A percentile compares a stretch with the other conserved stretches of the same genome.
phyloP scores from a whole-genome alignment of 768 basidiomycete species.

The Lyophyllum shimeji region DNA sequence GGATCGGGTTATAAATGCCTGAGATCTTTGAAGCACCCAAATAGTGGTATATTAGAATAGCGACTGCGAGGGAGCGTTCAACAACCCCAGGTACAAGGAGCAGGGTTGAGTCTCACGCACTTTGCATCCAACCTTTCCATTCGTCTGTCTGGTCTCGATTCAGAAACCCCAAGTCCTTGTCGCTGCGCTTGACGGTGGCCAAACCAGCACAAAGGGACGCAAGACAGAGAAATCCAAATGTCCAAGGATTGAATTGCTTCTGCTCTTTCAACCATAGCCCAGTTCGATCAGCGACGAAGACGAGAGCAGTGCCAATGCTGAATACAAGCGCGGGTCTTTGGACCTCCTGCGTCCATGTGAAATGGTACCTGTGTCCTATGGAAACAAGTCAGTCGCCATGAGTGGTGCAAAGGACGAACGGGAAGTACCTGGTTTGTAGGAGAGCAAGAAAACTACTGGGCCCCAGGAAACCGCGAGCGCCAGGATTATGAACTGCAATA shows the following conservation, averaged over 20 bases:
- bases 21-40: constrained; percentile 86
- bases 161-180: constrained; percentile 85
- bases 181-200: constrained; percentile 62
- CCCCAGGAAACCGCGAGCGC: constrained; percentile 46
- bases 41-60: constrained; percentile 92
- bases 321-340: constrained; percentile 56
- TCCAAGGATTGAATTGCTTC: constrained; percentile 74
- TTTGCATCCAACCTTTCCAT: constrained; percentile 99
- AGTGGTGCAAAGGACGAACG: constrained; percentile 1
- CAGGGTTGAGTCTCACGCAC: constrained; percentile 39
- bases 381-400: background rate
- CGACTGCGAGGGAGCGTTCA: constrained; percentile 46
- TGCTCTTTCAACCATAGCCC: constrained; percentile 88
- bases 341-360: constrained; percentile 29
- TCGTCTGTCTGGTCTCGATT: constrained; percentile 94
- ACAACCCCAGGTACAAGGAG: constrained; percentile 1
- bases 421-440: constrained; percentile 17
- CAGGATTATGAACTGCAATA: constrained; percentile 56
- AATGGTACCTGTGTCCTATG: constrained; percentile 6
- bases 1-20: constrained; percentile 91
- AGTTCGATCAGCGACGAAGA: constrained; percentile 83
- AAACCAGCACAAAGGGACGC: constrained; percentile 57
- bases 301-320: constrained; percentile 63
- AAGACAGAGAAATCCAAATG: constrained; percentile 63
- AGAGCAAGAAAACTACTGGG: constrained; percentile 43